Evolutionary conservation across 2,329 filamentous ascomycete species (phyloP).

Genomic region (Lecanicillium sp.): DNA sequence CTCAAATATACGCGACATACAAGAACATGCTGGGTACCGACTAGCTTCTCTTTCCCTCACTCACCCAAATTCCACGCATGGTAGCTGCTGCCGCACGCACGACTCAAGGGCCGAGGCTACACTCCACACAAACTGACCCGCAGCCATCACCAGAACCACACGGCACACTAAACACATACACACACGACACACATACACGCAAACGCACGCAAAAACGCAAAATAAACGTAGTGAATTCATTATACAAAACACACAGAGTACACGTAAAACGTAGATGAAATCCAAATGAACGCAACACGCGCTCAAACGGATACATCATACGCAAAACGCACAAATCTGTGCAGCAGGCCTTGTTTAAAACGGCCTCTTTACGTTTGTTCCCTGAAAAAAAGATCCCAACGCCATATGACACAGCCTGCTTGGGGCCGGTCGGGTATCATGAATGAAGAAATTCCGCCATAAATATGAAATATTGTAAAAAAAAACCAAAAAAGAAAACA

Average conservation of each 20-base stretch:
- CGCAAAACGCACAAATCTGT: constrained; percentile 4
- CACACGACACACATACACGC: constrained; percentile 17
- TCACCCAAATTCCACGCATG: too few species aligned
- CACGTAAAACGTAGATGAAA: constrained; percentile 1
- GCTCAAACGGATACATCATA: not conserved
- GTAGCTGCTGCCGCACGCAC: too few species aligned
- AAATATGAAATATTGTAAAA: constrained; percentile 10
- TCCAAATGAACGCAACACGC: constrained; percentile 12
- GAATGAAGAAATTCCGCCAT: constrained; percentile 10
- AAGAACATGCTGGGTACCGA: not conserved
- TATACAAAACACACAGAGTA: constrained; percentile 12
- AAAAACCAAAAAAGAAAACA: not conserved
- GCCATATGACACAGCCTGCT: constrained; percentile 5
- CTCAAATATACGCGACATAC: not conserved
- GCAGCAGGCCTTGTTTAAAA: not conserved
- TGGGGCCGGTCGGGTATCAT: constrained; percentile 10
- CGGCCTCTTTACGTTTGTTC: constrained; percentile 3
- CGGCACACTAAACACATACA: constrained; percentile 8
- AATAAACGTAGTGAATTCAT: constrained; percentile 16
- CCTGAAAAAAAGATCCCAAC: constrained; percentile 3
- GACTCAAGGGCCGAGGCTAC: too few species aligned
- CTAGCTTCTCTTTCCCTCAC: too few species aligned
- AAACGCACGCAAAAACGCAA: constrained; percentile 20
- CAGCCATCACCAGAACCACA: not conserved
- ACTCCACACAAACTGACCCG: not conserved